Evolutionary conservation across 169 alveolate species (phyloP).

Genomic region (Eimeria necatrix): DNA sequence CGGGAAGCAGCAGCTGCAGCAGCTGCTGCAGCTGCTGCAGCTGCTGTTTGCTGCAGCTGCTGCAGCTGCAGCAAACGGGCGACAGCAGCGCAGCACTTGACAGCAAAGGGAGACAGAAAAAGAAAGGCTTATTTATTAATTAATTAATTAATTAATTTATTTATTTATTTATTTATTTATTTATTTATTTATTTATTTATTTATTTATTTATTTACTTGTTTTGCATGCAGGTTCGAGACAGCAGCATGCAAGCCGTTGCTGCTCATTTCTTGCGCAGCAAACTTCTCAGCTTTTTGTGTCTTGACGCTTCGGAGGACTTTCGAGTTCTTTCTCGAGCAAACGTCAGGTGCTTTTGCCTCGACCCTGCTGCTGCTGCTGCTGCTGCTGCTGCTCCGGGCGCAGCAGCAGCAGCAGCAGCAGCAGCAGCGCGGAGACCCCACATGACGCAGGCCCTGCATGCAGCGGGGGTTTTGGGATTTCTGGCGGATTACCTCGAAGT

Average conservation of each 20-base stretch:
- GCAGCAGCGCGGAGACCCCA: not conserved
- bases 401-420: not conserved
- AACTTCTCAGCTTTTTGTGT: not conserved
- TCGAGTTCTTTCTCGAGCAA: not conserved
- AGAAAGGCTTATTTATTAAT: no score
- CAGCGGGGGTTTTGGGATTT: not conserved
- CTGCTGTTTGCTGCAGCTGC: no score
- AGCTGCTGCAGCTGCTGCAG: no score
- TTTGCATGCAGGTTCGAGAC: constrained; percentile 6
- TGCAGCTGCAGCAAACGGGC: no score
- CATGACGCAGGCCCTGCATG: not conserved
- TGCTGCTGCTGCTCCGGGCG: not conserved
- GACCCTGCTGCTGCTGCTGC: constrained; percentile 26
- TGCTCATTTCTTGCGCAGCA: not conserved
- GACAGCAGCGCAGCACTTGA: no score
- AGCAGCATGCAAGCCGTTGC: not conserved
- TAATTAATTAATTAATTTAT: no score
- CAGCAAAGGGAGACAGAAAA: no score
- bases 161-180: no score
- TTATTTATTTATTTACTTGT: no score
- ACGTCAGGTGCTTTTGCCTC: not conserved
- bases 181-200: no score
- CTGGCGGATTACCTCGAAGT: not conserved
- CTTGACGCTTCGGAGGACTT: not conserved
- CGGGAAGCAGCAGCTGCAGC: no score